Evolutionary conservation across 2,329 filamentous ascomycete species (phyloP).

Genomic region (Botrytis porri): DNA sequence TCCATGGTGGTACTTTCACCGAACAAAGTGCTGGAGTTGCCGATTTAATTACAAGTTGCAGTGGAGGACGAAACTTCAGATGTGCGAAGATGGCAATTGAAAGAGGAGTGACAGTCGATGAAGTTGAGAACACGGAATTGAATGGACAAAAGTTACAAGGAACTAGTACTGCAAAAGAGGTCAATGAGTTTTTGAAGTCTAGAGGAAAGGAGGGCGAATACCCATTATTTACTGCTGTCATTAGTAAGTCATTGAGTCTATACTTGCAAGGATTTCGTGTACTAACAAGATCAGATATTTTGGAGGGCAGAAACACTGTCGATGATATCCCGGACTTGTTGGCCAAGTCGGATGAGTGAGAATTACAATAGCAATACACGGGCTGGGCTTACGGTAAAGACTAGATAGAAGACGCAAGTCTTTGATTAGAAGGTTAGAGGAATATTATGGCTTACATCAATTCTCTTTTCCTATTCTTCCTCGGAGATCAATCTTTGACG

Average conservation of each 20-base stretch:
- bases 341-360: constrained; percentile 25
- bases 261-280: not conserved
- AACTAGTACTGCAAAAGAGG: constrained; percentile 85
- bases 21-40: constrained; percentile 94
- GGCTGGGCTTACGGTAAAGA: not conserved
- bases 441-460: constrained; percentile 5
- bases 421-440: not conserved
- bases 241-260: constrained; percentile 39
- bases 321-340: constrained; percentile 71
- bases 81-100: constrained; percentile 87
- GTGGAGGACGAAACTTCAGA: constrained; percentile 87
- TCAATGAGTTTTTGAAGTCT: constrained; percentile 81
- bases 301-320: constrained; percentile 71
- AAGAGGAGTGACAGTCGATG: constrained; percentile 73
- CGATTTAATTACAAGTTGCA: constrained; percentile 92
- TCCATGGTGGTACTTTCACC: constrained; percentile 85
- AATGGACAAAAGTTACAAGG: constrained; percentile 98
- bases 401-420: constrained; percentile 19
- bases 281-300: constrained; percentile 51
- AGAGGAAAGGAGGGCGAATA: constrained; percentile 78
- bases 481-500: not conserved
- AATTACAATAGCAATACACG: not conserved
- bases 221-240: constrained; percentile 88
- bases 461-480: not conserved
- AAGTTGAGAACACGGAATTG: constrained; percentile 84